These are phyloP conservation scores for Chrysoporthe cubensis DNA, from an alignment of 2,329 filamentous ascomycete species.

Conservation along the genomic window DNA sequence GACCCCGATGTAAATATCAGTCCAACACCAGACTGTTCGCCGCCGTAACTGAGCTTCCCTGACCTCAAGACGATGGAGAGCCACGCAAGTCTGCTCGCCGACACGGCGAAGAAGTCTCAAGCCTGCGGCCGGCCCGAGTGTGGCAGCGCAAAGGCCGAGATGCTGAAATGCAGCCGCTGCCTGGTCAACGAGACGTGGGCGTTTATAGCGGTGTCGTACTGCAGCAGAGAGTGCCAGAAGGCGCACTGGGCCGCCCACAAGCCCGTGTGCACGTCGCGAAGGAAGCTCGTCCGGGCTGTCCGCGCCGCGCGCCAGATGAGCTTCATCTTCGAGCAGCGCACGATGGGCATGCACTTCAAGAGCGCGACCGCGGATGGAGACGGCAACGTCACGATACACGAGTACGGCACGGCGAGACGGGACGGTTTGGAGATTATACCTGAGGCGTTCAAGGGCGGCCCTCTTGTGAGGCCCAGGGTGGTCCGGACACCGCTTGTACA, in stretches of 20 bases:
- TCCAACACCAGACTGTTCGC: too few species aligned
- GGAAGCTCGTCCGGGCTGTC: neutral
- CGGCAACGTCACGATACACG: neutral
- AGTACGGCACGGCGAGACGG: neutral
- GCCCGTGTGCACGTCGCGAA: neutral
- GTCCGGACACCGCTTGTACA: too few species aligned
- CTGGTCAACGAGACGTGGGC: neutral
- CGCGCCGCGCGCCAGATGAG: neutral
- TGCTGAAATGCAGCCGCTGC: slow-evolving; percentile 2
- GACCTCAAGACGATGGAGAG: neutral
- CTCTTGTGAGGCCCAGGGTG: neutral
- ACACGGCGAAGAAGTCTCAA: neutral
- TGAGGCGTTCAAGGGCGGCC: slow-evolving; percentile 7
- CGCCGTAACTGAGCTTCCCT: too few species aligned
- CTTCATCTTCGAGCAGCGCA: neutral
- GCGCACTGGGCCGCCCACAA: neutral
- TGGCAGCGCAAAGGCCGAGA: neutral
- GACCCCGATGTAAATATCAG: too few species aligned
- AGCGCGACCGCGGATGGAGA: neutral
- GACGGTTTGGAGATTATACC: neutral
- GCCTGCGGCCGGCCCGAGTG: neutral
- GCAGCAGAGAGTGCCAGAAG: slow-evolving; percentile 1
- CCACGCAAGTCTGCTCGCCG: neutral
- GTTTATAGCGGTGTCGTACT: neutral
- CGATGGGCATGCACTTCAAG: neutral